Conservation (phyloP, 345 rosid species). For the Dipteronia sinensis region DNA sequence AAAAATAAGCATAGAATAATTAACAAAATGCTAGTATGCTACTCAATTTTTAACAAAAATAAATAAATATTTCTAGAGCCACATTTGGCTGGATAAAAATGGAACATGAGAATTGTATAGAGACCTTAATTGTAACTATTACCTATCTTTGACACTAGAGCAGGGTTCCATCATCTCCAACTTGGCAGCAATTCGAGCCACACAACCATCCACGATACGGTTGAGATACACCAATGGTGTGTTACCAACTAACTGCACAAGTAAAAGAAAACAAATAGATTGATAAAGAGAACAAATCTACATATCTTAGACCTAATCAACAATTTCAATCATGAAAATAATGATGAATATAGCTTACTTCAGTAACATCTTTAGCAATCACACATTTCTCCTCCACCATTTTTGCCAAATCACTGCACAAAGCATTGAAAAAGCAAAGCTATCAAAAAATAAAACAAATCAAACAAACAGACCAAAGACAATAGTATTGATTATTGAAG, state of each 20-base stretch:
- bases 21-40: too few relatives aligned
- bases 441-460: not conserved
- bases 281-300: constrained; percentile 8
- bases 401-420: constrained; percentile 23
- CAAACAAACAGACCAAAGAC: too few relatives aligned
- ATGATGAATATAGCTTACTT: constrained; percentile 34
- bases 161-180: constrained; percentile 88
- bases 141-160: constrained; percentile 95
- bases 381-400: constrained; percentile 35
- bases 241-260: constrained; percentile 63
- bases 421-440: constrained; percentile 6
- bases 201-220: constrained; percentile 68
- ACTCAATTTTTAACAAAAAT: not conserved
- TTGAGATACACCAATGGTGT: constrained; percentile 89
- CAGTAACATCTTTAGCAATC: constrained; percentile 70
- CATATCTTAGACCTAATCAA: not conserved
- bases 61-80: not conserved
- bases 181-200: constrained; percentile 77
- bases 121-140: not conserved
- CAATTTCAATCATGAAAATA: not conserved
- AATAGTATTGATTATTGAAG: too few relatives aligned
- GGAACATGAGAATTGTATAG: not conserved
- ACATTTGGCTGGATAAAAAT: not conserved
- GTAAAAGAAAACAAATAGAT: constrained; percentile 2
- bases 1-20: not conserved